A percentile compares a stretch with the other conserved stretches of the same genome.
Conservation (phyloP, 176 grass and related monocot species). For the Leersia perrieri region DNA sequence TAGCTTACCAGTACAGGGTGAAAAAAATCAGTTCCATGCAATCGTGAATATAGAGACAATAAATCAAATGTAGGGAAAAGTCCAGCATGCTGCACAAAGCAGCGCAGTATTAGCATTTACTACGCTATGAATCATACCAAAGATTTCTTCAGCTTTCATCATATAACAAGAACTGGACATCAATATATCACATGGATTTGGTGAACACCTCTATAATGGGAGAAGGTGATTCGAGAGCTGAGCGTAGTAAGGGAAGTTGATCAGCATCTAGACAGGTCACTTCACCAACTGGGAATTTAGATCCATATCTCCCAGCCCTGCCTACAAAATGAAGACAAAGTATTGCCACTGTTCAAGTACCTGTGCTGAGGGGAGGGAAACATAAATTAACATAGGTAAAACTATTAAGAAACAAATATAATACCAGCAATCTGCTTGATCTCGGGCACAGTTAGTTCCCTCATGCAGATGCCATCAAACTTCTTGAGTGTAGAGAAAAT, state of each 20-base stretch:
- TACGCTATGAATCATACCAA: constrained; percentile 9
- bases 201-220: constrained; percentile 72
- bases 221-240: constrained; percentile 70
- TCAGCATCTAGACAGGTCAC: constrained; percentile 63
- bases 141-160: constrained; percentile 24
- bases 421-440: constrained; percentile 99
- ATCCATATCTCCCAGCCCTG: constrained; percentile 97
- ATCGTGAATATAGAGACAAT: constrained; percentile 71
- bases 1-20: constrained; percentile 69
- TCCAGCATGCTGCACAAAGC: constrained; percentile 62
- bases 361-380: background rate
- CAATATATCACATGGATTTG: constrained; percentile 6
- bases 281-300: constrained; percentile 92
- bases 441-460: constrained; percentile 73
- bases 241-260: constrained; percentile 92
- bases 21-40: constrained; percentile 66
- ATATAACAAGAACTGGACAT: constrained; percentile 9
- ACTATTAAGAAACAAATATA: constrained; percentile 31
- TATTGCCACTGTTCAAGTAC: background rate
- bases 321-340: constrained; percentile 44
- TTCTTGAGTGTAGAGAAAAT: constrained; percentile 93
- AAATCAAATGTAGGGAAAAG: constrained; percentile 90
- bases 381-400: constrained; percentile 8
- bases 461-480: constrained; percentile 63
- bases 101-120: constrained; percentile 23